phyloP scores from a whole-genome alignment of 2,329 filamentous ascomycete species.

The Pyricularia sp. region DNA sequence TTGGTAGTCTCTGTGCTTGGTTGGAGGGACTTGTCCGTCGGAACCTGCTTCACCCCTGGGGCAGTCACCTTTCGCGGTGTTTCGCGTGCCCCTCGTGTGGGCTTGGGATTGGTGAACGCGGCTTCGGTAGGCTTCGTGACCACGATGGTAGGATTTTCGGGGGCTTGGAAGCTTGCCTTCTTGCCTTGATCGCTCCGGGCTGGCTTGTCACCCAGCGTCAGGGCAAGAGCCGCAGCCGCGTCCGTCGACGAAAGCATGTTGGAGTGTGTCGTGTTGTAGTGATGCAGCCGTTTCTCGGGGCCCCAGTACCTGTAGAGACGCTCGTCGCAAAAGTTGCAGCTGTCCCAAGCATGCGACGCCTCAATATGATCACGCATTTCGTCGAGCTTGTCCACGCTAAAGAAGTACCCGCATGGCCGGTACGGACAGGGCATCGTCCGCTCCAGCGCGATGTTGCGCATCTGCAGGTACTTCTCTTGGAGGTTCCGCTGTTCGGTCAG shows the following conservation, averaged over 20 bases:
- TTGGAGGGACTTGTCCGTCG: background rate
- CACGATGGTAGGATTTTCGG: background rate
- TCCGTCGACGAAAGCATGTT: background rate
- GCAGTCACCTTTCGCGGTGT: background rate
- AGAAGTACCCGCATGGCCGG: background rate
- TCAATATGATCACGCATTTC: background rate
- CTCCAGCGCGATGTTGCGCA: background rate
- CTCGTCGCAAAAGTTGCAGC: conserved; percentile 6
- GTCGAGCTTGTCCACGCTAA: background rate
- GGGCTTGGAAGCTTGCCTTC: background rate
- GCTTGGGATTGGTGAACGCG: background rate
- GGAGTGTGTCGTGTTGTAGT: background rate
- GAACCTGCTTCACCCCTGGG: background rate
- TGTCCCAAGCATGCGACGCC: background rate
- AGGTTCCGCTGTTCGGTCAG: conserved; percentile 1
- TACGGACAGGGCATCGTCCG: conserved; percentile 3
- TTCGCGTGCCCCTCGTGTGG: too few relatives aligned
- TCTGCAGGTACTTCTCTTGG: background rate
- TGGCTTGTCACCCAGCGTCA: background rate
- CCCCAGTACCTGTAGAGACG: conserved; percentile 5
- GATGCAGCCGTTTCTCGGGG: background rate
- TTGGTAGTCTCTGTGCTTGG: background rate
- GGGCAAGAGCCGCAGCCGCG: background rate
- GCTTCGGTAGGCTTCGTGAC: background rate
- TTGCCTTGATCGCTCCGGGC: background rate